Evolutionary conservation across 139 green algal species (phyloP).

Genomic region (Micromonas commoda): DNA sequence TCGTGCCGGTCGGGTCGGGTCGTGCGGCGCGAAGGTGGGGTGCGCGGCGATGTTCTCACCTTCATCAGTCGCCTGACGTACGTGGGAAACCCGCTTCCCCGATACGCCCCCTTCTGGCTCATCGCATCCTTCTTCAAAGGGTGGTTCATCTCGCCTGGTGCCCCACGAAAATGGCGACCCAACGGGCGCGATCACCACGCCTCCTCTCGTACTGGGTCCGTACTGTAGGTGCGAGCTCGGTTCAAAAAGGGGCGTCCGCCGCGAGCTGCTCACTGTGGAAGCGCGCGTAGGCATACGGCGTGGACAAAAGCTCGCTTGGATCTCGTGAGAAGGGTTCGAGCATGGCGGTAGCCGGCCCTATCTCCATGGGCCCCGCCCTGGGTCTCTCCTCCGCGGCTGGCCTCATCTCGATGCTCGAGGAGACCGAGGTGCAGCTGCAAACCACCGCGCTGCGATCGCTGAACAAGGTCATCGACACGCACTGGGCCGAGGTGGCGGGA

Average conservation of each 20-base stretch:
- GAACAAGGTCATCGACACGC: neutral
- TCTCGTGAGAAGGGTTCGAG: neutral
- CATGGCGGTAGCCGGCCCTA: neutral
- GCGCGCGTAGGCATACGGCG: too few relatives aligned
- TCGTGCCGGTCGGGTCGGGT: too few relatives aligned
- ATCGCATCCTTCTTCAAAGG: too few relatives aligned
- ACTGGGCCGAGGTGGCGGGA: constrained; percentile 61
- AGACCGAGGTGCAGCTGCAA: constrained; percentile 51
- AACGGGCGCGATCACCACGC: too few relatives aligned
- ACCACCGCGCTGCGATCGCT: constrained; percentile 2
- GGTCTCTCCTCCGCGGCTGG: constrained; percentile 51
- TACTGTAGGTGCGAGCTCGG: too few relatives aligned
- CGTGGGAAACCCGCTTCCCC: neutral
- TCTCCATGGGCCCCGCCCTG: neutral
- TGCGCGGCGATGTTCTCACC: too few relatives aligned
- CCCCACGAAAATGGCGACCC: too few relatives aligned
- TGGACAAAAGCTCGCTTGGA: neutral
- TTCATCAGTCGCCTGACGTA: neutral
- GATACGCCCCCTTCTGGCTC: neutral
- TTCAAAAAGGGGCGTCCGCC: too few relatives aligned
- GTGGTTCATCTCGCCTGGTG: too few relatives aligned
- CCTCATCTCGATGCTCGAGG: constrained; percentile 74
- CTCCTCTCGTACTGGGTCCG: too few relatives aligned
- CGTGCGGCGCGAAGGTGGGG: too few relatives aligned
- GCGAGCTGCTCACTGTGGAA: too few relatives aligned